These are phyloP conservation scores for Boletus putidus DNA, from an alignment of 1,284 basidiomycete species.

Conservation along the genomic window DNA sequence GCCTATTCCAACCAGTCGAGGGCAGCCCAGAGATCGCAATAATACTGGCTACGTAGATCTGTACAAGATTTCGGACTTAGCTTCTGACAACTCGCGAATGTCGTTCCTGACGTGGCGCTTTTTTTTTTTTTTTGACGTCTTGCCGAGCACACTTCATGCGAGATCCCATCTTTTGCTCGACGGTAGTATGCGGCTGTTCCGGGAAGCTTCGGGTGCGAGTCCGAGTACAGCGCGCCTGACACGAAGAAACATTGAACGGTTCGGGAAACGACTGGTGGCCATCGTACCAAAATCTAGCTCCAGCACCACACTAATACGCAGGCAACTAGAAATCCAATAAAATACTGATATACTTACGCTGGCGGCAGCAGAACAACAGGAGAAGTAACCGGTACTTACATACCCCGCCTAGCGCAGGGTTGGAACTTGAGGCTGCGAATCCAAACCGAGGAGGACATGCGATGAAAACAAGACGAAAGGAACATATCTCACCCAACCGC, in stretches of 20 bases:
- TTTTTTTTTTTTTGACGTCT: constrained; percentile 25
- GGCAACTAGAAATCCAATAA: constrained; percentile 27
- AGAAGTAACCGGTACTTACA: constrained; percentile 37
- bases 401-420: constrained; percentile 37
- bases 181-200: neutral
- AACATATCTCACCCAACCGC: constrained; percentile 41
- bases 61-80: neutral
- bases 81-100: neutral
- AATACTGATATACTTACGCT: constrained; percentile 42
- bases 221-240: neutral
- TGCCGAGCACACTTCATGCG: constrained; percentile 24
- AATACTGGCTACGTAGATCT: constrained; percentile 2
- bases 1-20: neutral
- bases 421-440: constrained; percentile 33
- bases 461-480: constrained; percentile 23
- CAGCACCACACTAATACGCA: constrained; percentile 13
- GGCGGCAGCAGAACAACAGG: constrained; percentile 31
- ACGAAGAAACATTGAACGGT: neutral
- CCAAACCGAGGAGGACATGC: constrained; percentile 25
- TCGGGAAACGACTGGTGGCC: neutral
- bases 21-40: too few relatives aligned
- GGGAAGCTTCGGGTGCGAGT: neutral
- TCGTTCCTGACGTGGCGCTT: constrained; percentile 26
- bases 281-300: constrained; percentile 10
- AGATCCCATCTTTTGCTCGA: constrained; percentile 22